Percentiles rank a stretch among this genome's conserved stretches.
phyloP scores from a whole-genome alignment of 805 yeast genomes.

The Helenozyma baotianmanensis region DNA sequence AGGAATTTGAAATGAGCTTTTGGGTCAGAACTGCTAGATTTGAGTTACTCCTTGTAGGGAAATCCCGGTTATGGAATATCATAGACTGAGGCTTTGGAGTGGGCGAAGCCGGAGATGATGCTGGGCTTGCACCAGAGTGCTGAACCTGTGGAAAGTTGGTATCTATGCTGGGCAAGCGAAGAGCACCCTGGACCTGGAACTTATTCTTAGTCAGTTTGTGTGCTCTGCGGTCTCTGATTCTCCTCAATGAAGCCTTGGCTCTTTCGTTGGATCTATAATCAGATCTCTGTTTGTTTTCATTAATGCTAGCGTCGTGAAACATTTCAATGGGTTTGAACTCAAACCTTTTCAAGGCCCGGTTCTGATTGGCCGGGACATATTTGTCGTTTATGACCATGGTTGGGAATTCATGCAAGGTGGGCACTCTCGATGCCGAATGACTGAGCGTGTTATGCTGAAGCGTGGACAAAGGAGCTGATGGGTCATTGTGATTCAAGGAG shows the following conservation, averaged over 20 bases:
- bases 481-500: slow-evolving; percentile 35
- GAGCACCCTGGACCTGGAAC: slow-evolving; percentile 2
- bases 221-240: slow-evolving; percentile 57
- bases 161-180: slow-evolving; percentile 20
- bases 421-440: slow-evolving; percentile 24
- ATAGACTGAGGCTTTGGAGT: slow-evolving; percentile 6
- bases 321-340: slow-evolving; percentile 15
- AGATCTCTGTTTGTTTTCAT: slow-evolving; percentile 14
- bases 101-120: slow-evolving; percentile 21
- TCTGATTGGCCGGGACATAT: slow-evolving; percentile 20
- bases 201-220: slow-evolving; percentile 36
- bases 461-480: slow-evolving; percentile 5
- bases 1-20: too few species aligned
- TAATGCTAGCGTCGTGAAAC: slow-evolving; percentile 7
- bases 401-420: slow-evolving; percentile 42
- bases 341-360: slow-evolving; percentile 12
- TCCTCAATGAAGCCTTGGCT: slow-evolving; percentile 59
- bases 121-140: slow-evolving; percentile 12
- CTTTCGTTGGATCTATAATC: slow-evolving; percentile 47
- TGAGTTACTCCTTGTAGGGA: too few species aligned
- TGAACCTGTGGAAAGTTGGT: slow-evolving; percentile 2
- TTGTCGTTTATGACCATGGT: slow-evolving; percentile 30
- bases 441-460: slow-evolving; percentile 9
- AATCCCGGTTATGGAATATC: background rate
- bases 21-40: too few species aligned